Percentiles rank a stretch among this genome's conserved stretches.
phyloP scores from a whole-genome alignment of 208 protist species.

The Trypanosoma cruzi region DNA sequence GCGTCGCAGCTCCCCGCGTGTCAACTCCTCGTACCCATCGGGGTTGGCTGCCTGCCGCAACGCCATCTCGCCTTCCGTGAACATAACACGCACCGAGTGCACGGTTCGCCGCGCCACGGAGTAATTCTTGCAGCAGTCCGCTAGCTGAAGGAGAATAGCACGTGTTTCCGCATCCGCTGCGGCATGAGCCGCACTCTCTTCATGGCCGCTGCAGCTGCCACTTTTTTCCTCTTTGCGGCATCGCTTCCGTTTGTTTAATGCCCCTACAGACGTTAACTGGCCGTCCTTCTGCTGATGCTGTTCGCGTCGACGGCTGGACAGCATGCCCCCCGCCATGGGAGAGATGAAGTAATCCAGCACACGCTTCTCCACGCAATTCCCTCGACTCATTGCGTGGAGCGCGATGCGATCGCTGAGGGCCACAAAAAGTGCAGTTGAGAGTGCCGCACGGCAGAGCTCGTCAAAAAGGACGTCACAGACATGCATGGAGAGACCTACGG shows the following conservation, averaged over 20 bases:
- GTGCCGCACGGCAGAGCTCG: constrained; percentile 53
- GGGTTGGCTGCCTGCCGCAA: constrained; percentile 68
- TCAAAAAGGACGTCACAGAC: constrained; percentile 83
- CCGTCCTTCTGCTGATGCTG: constrained; percentile 44
- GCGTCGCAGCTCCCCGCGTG: constrained; percentile 49
- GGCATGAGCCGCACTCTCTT: constrained; percentile 7
- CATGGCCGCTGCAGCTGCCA: too few relatives aligned
- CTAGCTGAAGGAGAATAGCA: constrained; percentile 45
- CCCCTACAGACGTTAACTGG: constrained; percentile 11
- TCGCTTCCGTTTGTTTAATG: background rate
- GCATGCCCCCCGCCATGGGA: constrained; percentile 65
- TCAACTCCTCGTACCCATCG: constrained; percentile 43
- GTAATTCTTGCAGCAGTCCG: constrained; percentile 62
- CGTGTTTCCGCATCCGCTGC: constrained; percentile 36
- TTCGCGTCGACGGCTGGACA: constrained; percentile 41
- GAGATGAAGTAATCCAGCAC: constrained; percentile 88
- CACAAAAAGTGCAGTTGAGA: constrained; percentile 60
- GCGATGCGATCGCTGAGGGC: constrained; percentile 61
- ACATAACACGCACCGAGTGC: constrained; percentile 75
- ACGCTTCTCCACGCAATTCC: constrained; percentile 88
- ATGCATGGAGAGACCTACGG: constrained; percentile 83
- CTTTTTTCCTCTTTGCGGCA: background rate
- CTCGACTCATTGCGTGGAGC: constrained; percentile 83
- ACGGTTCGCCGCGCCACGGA: constrained; percentile 58
- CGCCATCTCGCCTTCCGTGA: constrained; percentile 79